Conservation (phyloP, 768 basidiomycete genomes). For the Suillus occidentalis region DNA sequence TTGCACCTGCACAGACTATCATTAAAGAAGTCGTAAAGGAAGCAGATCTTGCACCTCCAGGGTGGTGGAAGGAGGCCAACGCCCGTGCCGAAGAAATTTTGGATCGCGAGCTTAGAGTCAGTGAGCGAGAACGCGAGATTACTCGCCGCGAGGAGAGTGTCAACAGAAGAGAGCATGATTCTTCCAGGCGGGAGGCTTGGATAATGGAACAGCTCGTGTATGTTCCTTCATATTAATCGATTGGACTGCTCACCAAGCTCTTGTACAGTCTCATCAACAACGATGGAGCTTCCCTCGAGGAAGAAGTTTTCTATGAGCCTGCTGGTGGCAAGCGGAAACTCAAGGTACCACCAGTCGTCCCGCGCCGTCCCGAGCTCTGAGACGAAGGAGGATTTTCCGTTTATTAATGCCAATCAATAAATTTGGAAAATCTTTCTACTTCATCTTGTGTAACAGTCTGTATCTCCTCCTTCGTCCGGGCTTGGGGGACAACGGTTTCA, state of each 20-base stretch:
- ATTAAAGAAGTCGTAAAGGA: conserved; percentile 89
- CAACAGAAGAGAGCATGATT: conserved; percentile 85
- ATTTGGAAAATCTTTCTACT: conserved; percentile 26
- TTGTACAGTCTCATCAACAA: conserved; percentile 64
- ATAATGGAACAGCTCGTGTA: conserved; percentile 94
- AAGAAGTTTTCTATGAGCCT: conserved; percentile 80
- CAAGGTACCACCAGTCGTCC: conserved; percentile 87
- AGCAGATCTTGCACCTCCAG: conserved; percentile 72
- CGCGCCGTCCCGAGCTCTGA: conserved; percentile 91
- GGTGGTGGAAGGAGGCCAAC: conserved; percentile 72
- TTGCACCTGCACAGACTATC: conserved; percentile 69
- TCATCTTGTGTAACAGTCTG: conserved; percentile 66
- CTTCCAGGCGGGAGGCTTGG: conserved; percentile 83
- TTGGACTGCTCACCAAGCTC: conserved; percentile 9
- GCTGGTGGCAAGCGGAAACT: conserved; percentile 68
- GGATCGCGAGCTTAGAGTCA: conserved; percentile 82
- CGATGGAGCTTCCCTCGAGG: conserved; percentile 67
- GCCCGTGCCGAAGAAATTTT: conserved; percentile 78
- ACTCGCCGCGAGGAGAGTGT: conserved; percentile 83
- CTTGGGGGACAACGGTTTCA: conserved; percentile 83
- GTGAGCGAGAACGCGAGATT: conserved; percentile 84
- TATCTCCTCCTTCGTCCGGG: conserved; percentile 87
- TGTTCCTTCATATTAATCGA: conserved; percentile 24
- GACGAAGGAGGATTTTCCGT: conserved; percentile 78
- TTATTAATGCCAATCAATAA: conserved; percentile 34